Conservation (phyloP, 495 filamentous ascomycete genomes). For the Penicillium cinerascens region DNA sequence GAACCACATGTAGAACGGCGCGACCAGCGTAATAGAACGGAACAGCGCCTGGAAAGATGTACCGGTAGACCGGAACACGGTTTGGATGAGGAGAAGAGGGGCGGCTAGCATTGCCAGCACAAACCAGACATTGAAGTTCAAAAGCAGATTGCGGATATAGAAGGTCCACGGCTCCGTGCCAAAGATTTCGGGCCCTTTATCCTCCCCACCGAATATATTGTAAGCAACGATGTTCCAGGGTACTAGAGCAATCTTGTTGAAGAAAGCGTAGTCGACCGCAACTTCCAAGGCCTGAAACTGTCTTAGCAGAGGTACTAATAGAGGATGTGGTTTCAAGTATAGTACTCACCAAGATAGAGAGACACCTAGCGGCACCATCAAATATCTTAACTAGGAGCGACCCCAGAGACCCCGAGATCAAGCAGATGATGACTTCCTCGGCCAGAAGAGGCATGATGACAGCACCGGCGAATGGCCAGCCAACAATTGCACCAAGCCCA, state of each 20-base stretch:
- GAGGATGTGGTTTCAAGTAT: neutral
- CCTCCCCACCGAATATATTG: conserved; percentile 80
- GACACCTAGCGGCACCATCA: conserved; percentile 62
- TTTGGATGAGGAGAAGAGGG: conserved; percentile 56
- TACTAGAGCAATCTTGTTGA: conserved; percentile 70
- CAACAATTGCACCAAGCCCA: conserved; percentile 80
- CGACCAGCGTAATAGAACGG: conserved; percentile 69
- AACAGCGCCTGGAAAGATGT: conserved; percentile 49
- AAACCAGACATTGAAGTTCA: conserved; percentile 98
- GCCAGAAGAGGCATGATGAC: conserved; percentile 76
- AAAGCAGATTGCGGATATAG: conserved; percentile 82
- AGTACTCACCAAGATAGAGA: conserved; percentile 66
- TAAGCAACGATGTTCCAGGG: conserved; percentile 93
- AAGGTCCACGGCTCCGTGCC: conserved; percentile 97
- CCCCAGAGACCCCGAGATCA: conserved; percentile 54
- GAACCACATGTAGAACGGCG: conserved; percentile 94
- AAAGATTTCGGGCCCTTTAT: conserved; percentile 85
- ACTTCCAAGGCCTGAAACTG: conserved; percentile 52
- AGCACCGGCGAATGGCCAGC: conserved; percentile 92
- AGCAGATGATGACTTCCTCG: conserved; percentile 67
- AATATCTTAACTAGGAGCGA: conserved; percentile 54
- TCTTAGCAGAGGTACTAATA: conserved; percentile 20
- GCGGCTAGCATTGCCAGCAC: conserved; percentile 71
- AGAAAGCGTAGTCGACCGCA: conserved; percentile 74
- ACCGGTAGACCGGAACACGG: conserved; percentile 35